Evolutionary conservation across 805 yeast genomes (phyloP).

Genomic region (Candida rishiriensis): DNA sequence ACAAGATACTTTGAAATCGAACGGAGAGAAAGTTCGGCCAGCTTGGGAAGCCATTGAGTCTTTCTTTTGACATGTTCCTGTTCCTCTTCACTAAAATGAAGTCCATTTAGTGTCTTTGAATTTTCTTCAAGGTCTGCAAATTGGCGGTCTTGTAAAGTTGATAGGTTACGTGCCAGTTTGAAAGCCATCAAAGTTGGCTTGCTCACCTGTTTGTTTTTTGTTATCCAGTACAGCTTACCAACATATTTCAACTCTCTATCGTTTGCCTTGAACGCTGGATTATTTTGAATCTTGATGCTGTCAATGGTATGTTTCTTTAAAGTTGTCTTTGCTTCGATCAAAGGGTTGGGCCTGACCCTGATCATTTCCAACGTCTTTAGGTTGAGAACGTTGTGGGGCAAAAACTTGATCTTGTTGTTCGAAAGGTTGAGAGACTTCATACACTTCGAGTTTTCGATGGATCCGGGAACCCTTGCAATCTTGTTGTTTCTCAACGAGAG

Average conservation of each 20-base stretch:
- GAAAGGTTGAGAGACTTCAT: conserved; percentile 50
- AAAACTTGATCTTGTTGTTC: conserved; percentile 43
- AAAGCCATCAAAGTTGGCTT: conserved; percentile 19
- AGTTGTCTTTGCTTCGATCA: conserved; percentile 22
- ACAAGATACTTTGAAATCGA: conserved; percentile 48
- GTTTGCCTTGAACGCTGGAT: not conserved
- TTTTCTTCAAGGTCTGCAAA: not conserved
- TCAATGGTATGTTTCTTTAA: conserved; percentile 8
- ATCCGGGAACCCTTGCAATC: conserved; percentile 42
- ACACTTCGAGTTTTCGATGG: conserved; percentile 36
- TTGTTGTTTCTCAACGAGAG: conserved; percentile 49
- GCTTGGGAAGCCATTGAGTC: conserved; percentile 36
- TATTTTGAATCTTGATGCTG: conserved; percentile 22
- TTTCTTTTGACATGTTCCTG: conserved; percentile 11
- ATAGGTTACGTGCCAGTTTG: conserved; percentile 25
- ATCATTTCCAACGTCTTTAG: conserved; percentile 39
- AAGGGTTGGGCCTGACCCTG: conserved; percentile 55
- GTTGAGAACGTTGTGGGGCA: conserved; percentile 51
- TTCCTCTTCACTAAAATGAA: conserved; percentile 18
- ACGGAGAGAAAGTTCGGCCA: conserved; percentile 45
- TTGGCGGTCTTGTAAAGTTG: conserved; percentile 28
- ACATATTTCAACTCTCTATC: conserved; percentile 19
- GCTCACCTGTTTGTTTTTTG: conserved; percentile 19
- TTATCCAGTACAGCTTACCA: conserved; percentile 28
- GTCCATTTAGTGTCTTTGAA: conserved; percentile 5